Conservation (phyloP, 148 eudicot genomes). For the Mesembryanthemum crystallinum region DNA sequence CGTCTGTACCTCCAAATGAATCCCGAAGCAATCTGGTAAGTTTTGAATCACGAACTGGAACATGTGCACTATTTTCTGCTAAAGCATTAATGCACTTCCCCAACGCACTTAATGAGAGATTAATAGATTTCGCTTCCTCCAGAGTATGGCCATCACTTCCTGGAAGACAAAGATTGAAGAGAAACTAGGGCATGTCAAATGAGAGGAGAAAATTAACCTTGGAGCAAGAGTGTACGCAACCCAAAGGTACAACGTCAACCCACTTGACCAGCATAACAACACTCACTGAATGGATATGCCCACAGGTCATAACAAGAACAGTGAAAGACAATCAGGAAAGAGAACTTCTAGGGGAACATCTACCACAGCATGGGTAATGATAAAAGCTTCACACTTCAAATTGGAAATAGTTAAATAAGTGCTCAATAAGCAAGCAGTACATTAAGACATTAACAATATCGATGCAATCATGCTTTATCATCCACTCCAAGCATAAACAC, state of each 20-base stretch:
- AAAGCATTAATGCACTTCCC: conserved; percentile 96
- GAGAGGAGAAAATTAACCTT: not conserved
- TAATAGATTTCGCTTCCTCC: conserved; percentile 94
- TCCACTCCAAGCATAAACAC: not conserved
- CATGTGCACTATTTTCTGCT: conserved; percentile 89
- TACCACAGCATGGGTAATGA: not conserved
- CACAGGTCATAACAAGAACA: not conserved
- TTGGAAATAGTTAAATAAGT: not conserved
- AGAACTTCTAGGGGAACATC: not conserved
- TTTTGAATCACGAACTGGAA: conserved; percentile 96
- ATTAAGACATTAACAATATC: not conserved
- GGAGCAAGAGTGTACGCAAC: conserved; percentile 3
- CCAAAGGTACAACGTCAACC: not conserved
- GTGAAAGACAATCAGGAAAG: not conserved
- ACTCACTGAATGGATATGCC: not conserved
- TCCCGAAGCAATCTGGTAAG: conserved; percentile 92
- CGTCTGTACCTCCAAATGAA: conserved; percentile 87
- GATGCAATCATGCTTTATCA: not conserved
- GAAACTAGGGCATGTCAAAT: not conserved
- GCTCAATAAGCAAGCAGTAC: not conserved
- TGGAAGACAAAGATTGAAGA: conserved; percentile 27
- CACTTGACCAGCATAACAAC: not conserved
- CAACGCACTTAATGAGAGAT: conserved; percentile 87
- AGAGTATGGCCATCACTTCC: conserved; percentile 91
- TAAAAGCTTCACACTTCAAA: not conserved